Evolutionary conservation across 768 basidiomycete genomes (phyloP).

Genomic region (Lactifluus volemus): DNA sequence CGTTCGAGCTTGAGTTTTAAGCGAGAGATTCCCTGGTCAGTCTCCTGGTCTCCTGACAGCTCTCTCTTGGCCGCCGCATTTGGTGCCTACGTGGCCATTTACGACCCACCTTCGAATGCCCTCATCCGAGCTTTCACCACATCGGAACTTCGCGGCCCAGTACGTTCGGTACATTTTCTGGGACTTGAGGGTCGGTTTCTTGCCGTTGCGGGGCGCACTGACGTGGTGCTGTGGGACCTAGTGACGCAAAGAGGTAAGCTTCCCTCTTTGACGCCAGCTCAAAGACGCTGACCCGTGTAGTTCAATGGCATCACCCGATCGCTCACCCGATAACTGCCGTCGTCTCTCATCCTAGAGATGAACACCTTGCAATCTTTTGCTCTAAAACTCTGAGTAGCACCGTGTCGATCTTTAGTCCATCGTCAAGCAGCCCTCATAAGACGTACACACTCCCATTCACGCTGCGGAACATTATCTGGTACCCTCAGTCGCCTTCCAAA

Average conservation of each 20-base stretch:
- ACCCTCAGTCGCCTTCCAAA: slow-evolving; percentile 27
- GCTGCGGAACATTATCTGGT: slow-evolving; percentile 43
- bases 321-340: slow-evolving; percentile 33
- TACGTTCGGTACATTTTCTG: slow-evolving; percentile 50
- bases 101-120: slow-evolving; percentile 55
- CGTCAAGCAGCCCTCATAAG: slow-evolving; percentile 37
- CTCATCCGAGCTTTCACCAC: slow-evolving; percentile 48
- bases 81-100: slow-evolving; percentile 60
- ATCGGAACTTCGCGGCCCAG: slow-evolving; percentile 41
- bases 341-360: slow-evolving; percentile 47
- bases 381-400: slow-evolving; percentile 20
- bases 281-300: slow-evolving; percentile 29
- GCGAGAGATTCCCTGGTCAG: slow-evolving; percentile 51
- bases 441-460: slow-evolving; percentile 49
- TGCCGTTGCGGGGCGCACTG: slow-evolving; percentile 39
- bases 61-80: slow-evolving; percentile 75
- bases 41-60: slow-evolving; percentile 78
- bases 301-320: slow-evolving; percentile 47
- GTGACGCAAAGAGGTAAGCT: slow-evolving; percentile 49
- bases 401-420: slow-evolving; percentile 41
- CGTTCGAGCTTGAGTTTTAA: slow-evolving; percentile 67
- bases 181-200: slow-evolving; percentile 67
- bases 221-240: slow-evolving; percentile 67
- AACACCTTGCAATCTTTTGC: slow-evolving; percentile 53
- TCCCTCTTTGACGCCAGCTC: not conserved